Evolutionary conservation across 2,329 filamentous ascomycete genomes (phyloP).

Genomic region (Colletotrichum tropicale): DNA sequence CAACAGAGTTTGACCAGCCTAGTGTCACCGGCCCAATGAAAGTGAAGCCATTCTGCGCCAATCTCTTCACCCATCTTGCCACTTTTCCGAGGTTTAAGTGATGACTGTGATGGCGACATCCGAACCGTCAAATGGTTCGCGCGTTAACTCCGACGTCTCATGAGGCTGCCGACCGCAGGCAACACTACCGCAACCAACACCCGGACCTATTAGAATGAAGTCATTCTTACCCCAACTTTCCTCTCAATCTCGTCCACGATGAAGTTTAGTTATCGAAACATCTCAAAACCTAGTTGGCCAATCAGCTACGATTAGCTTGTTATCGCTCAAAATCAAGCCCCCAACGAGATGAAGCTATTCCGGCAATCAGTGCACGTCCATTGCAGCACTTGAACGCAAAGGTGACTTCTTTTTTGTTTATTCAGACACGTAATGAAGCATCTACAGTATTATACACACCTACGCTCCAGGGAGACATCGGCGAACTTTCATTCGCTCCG

Average conservation of each 20-base stretch:
- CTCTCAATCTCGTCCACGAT: background rate
- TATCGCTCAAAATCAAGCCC: background rate
- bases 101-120: background rate
- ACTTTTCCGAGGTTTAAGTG: background rate
- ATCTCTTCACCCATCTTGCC: background rate
- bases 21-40: background rate
- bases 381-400: background rate
- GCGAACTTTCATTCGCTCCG: background rate
- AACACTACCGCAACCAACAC: background rate
- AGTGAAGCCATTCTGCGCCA: background rate
- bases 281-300: background rate
- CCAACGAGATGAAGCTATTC: background rate
- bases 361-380: background rate
- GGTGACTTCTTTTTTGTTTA: background rate
- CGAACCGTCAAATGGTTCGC: background rate
- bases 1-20: background rate
- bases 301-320: background rate
- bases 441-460: constrained; percentile 20
- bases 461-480: background rate
- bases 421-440: constrained; percentile 16
- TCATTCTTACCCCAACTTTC: constrained; percentile 15
- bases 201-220: background rate
- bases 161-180: background rate
- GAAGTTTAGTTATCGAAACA: background rate
- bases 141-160: background rate